These are phyloP conservation scores for Talaromyces liani DNA, from an alignment of 495 filamentous ascomycete genomes.

Conservation along the genomic window DNA sequence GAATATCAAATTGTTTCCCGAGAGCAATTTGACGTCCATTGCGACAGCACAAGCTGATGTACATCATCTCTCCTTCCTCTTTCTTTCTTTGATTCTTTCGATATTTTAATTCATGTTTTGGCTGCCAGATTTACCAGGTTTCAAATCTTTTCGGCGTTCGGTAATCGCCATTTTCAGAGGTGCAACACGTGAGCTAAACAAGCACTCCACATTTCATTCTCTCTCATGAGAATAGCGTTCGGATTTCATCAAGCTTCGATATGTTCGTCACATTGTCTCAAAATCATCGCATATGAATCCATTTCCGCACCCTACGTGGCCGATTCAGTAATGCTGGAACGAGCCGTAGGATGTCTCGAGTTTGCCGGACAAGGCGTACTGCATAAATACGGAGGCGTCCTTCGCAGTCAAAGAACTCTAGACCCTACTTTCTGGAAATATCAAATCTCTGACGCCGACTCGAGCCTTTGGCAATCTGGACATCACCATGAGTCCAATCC, in stretches of 20 bases:
- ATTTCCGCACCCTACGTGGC: slow-evolving; percentile 29
- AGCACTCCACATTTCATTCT: not conserved
- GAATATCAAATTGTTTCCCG: not conserved
- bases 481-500: not conserved
- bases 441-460: slow-evolving; percentile 49
- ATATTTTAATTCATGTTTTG: not conserved
- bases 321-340: slow-evolving; percentile 72
- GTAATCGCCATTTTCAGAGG: not conserved
- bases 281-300: not conserved
- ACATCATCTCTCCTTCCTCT: not conserved
- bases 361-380: slow-evolving; percentile 64
- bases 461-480: slow-evolving; percentile 31
- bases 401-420: slow-evolving; percentile 51
- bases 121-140: not conserved
- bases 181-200: not conserved
- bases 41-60: not conserved
- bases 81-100: not conserved
- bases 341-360: slow-evolving; percentile 68
- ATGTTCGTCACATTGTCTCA: not conserved
- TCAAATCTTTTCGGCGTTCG: not conserved
- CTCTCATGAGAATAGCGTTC: not conserved
- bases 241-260: not conserved
- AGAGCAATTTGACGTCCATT: not conserved
- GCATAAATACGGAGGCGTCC: slow-evolving; percentile 45
- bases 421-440: slow-evolving; percentile 63